These are phyloP conservation scores for Leishmania lainsoni DNA, from an alignment of 208 protist genomes.

Conservation along the genomic window DNA sequence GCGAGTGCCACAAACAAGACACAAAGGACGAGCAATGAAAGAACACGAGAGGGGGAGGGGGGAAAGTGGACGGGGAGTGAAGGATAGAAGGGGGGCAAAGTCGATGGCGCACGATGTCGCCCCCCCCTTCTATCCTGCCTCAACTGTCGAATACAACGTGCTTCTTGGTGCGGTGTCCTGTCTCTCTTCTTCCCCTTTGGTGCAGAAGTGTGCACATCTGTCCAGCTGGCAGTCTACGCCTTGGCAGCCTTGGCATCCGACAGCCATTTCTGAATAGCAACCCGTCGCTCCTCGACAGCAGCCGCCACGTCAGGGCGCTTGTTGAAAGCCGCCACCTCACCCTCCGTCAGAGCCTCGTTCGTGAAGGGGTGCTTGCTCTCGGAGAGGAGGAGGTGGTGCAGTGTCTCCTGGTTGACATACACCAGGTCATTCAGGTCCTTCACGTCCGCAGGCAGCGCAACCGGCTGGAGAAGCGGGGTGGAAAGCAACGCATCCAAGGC, in stretches of 20 bases:
- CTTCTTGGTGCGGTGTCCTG: background rate
- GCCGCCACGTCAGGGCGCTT: conserved; percentile 57
- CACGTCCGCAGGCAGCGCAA: conserved; percentile 82
- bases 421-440: conserved; percentile 80
- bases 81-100: background rate
- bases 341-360: conserved; percentile 87
- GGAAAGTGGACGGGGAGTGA: background rate
- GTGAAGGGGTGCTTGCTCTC: conserved; percentile 90
- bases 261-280: conserved; percentile 67
- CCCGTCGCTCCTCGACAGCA: conserved; percentile 55
- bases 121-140: too few species aligned
- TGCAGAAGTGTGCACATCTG: background rate
- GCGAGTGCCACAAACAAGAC: background rate
- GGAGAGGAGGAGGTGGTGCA: conserved; percentile 86
- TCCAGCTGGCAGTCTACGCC: background rate
- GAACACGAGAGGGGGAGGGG: background rate
- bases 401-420: conserved; percentile 82
- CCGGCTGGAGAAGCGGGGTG: conserved; percentile 76
- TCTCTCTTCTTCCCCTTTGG: background rate
- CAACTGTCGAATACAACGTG: background rate
- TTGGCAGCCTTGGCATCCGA: conserved; percentile 40
- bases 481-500: conserved; percentile 83
- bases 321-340: conserved; percentile 86
- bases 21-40: background rate
- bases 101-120: too few species aligned